Percentiles rank a stretch among this genome's conserved stretches.
phyloP scores from a whole-genome alignment of 768 basidiomycete genomes.

The Tricholoma sp. region DNA sequence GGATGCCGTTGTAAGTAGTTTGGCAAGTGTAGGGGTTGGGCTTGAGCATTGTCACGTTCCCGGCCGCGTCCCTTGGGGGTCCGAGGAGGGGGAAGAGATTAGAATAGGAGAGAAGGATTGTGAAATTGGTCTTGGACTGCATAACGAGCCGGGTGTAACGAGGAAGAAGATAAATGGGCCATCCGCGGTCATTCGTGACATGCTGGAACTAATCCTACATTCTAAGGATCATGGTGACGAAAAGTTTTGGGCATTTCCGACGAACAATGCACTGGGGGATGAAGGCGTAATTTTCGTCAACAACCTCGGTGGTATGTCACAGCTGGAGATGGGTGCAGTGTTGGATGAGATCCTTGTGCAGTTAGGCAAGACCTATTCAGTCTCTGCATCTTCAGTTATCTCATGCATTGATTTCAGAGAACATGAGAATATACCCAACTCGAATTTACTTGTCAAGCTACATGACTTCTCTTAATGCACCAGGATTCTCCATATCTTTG shows the following conservation, averaged over 20 bases:
- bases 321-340: constrained; percentile 49
- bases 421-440: constrained; percentile 25
- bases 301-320: constrained; percentile 49
- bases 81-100: constrained; percentile 10
- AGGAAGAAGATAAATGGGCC: constrained; percentile 33
- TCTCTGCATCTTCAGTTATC: neutral
- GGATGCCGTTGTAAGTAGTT: constrained; percentile 25
- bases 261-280: constrained; percentile 35
- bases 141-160: constrained; percentile 46
- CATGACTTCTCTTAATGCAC: constrained; percentile 60
- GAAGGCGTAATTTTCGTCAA: constrained; percentile 47
- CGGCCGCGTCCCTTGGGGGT: constrained; percentile 24
- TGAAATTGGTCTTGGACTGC: constrained; percentile 51
- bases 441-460: constrained; percentile 44
- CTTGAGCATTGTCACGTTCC: constrained; percentile 57
- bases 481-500: constrained; percentile 50
- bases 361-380: constrained; percentile 31
- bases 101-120: constrained; percentile 22
- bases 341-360: constrained; percentile 37
- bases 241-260: neutral
- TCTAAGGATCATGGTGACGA: constrained; percentile 34
- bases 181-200: constrained; percentile 22
- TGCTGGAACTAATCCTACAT: constrained; percentile 33
- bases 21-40: constrained; percentile 34
- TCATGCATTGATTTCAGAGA: constrained; percentile 16